Evolutionary conservation across 441 rosid genomes (phyloP).

Genomic region (Eruca vesicaria): DNA sequence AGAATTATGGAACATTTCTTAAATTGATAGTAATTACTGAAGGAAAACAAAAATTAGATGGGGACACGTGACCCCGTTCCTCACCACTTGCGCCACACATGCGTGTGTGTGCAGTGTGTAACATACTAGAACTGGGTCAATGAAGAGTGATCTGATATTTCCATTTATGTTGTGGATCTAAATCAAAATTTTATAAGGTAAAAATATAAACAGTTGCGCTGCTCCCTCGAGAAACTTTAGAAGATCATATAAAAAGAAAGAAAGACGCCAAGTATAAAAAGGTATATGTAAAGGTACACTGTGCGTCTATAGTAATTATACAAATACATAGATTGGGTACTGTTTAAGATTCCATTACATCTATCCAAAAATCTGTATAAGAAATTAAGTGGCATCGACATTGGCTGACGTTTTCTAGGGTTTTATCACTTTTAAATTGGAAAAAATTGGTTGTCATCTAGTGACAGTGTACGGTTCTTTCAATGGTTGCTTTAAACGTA

Average conservation of each 20-base stretch:
- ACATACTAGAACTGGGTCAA: slow-evolving; percentile 29
- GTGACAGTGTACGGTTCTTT: slow-evolving; percentile 33
- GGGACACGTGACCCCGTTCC: too few species aligned
- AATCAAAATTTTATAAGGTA: slow-evolving; percentile 8
- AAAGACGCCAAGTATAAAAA: not conserved
- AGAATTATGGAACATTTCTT: too few species aligned
- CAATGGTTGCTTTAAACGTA: slow-evolving; percentile 32
- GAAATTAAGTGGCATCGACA: slow-evolving; percentile 18
- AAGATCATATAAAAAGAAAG: not conserved
- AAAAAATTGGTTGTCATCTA: slow-evolving; percentile 16
- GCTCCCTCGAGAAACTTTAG: not conserved
- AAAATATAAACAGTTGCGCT: not conserved
- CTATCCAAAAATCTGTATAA: not conserved
- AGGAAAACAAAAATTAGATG: too few species aligned
- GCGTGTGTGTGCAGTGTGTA: not conserved
- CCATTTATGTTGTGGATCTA: slow-evolving; percentile 22
- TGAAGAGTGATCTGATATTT: not conserved
- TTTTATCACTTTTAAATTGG: slow-evolving; percentile 24
- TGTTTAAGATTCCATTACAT: slow-evolving; percentile 14
- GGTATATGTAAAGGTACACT: slow-evolving; percentile 19
- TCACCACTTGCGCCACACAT: too few species aligned
- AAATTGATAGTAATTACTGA: too few species aligned
- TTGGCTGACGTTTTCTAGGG: slow-evolving; percentile 31
- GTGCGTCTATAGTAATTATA: not conserved
- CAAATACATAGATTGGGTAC: slow-evolving; percentile 9